A percentile compares a stretch with the other conserved stretches of the same genome.
Conservation (phyloP, 2,329 filamentous ascomycete species). For the Nemania diffusa region DNA sequence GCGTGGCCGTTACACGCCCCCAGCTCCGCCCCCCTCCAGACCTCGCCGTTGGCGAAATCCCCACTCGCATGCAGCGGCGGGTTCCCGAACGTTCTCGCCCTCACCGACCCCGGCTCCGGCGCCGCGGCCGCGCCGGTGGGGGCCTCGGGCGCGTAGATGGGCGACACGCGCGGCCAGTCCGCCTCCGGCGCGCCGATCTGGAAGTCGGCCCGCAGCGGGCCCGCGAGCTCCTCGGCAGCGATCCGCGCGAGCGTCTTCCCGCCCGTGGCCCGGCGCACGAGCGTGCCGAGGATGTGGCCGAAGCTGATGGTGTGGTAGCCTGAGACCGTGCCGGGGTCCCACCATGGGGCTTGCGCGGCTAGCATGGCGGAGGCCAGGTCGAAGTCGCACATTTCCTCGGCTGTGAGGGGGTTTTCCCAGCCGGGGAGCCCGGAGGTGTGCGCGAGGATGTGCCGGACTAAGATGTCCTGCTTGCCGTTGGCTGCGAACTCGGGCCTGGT, state of each 20-base stretch:
- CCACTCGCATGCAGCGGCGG: slow-evolving; percentile 43
- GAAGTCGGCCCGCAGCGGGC: background rate
- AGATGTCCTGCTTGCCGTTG: background rate
- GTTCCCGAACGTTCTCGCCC: slow-evolving; percentile 44
- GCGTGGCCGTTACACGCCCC: slow-evolving; percentile 57
- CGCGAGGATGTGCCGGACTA: background rate
- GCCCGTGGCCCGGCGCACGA: background rate
- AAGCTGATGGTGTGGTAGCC: background rate
- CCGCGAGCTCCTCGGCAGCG: background rate
- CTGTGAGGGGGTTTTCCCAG: background rate
- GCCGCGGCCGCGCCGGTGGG: no score
- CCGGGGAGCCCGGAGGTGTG: background rate
- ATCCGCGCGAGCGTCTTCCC: background rate
- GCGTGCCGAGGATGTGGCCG: background rate
- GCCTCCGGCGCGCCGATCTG: background rate
- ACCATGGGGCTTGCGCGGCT: background rate
- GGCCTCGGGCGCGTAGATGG: background rate
- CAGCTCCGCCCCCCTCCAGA: slow-evolving; percentile 54
- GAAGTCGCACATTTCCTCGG: background rate
- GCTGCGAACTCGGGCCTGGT: background rate
- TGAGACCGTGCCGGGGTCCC: background rate
- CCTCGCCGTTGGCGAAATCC: slow-evolving; percentile 40
- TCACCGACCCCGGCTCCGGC: background rate
- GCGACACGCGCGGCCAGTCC: background rate
- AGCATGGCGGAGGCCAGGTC: background rate